Percentiles rank a stretch among this genome's conserved stretches.
Evolutionary conservation across 2,329 filamentous ascomycete genomes (phyloP).

Genomic region (Aspergillus piperis): DNA sequence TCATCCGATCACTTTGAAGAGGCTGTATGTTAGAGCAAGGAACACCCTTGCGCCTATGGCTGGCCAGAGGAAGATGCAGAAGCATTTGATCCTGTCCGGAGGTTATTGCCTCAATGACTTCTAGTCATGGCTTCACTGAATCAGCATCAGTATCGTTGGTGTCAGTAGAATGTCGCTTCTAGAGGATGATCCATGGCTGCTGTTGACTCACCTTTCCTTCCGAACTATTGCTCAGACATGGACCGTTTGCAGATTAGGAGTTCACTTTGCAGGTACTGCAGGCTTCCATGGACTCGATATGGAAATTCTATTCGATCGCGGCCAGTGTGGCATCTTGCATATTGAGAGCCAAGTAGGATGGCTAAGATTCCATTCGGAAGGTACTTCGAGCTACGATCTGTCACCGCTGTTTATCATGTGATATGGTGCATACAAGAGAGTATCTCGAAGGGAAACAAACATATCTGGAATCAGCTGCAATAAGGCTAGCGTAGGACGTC

Average conservation of each 20-base stretch:
- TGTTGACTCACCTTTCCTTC: background rate
- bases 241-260: background rate
- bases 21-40: background rate
- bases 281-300: background rate
- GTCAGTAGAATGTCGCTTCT: background rate
- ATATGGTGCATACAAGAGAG: background rate
- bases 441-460: background rate
- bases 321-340: background rate
- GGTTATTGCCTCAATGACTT: background rate
- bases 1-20: background rate
- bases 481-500: background rate
- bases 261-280: background rate
- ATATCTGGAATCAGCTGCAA: background rate
- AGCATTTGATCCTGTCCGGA: background rate
- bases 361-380: background rate
- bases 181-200: background rate
- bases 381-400: background rate
- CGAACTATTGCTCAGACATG: background rate
- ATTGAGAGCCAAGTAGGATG: background rate
- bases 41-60: background rate
- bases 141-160: background rate
- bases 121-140: background rate
- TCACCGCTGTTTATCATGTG: slow-evolving; percentile 9
- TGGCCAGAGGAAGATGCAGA: background rate
- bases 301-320: background rate